phyloP scores from a whole-genome alignment of 345 rosid species.

The Ricinus communis region DNA sequence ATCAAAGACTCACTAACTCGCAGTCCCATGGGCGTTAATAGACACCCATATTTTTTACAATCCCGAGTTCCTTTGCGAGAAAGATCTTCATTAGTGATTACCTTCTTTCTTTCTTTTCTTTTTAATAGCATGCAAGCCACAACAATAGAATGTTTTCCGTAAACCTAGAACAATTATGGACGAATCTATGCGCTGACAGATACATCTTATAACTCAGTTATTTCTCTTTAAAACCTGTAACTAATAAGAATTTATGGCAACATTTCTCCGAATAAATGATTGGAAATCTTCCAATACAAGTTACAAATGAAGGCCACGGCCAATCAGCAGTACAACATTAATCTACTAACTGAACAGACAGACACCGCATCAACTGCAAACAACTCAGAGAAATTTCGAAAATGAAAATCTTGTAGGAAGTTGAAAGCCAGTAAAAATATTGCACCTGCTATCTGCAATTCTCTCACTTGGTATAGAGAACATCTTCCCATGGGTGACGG shows the following conservation, averaged over 20 bases:
- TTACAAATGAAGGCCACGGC: constrained; percentile 16
- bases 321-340: constrained; percentile 22
- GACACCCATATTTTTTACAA: no score
- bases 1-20: no score
- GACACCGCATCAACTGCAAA: constrained; percentile 21
- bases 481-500: constrained; percentile 99
- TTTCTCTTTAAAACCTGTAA: constrained; percentile 1
- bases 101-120: no score
- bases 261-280: constrained; percentile 20
- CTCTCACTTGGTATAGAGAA: constrained; percentile 87
- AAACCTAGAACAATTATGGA: background rate
- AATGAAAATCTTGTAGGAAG: constrained; percentile 3
- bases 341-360: constrained; percentile 23
- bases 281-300: constrained; percentile 20
- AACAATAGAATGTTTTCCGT: background rate
- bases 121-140: no score
- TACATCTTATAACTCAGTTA: background rate
- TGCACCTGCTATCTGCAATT: constrained; percentile 6
- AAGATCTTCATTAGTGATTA: no score
- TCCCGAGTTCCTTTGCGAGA: no score
- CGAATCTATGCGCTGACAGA: background rate
- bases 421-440: constrained; percentile 6
- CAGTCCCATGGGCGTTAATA: no score
- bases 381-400: constrained; percentile 9
- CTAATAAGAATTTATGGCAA: background rate